These are phyloP conservation scores for Schwanniomyces pseudopolymorphus DNA, from an alignment of 805 yeast species.

Conservation along the genomic window DNA sequence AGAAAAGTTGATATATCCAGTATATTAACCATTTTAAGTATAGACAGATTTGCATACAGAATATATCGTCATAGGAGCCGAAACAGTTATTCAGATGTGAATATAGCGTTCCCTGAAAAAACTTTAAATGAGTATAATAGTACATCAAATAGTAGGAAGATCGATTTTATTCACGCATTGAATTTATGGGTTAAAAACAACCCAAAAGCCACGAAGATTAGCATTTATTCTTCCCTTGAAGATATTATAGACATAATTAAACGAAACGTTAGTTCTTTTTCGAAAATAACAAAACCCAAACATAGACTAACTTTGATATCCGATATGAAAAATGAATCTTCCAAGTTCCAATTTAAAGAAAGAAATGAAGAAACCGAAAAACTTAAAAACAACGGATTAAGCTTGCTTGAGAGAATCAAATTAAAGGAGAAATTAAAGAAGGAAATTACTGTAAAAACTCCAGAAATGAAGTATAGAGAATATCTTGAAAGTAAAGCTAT, in stretches of 20 bases:
- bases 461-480: slow-evolving; percentile 19
- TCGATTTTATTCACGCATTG: slow-evolving; percentile 12
- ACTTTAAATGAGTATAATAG: slow-evolving; percentile 12
- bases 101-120: slow-evolving; percentile 8
- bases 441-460: slow-evolving; percentile 11
- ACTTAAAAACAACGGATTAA: slow-evolving; percentile 23
- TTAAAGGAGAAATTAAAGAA: slow-evolving; percentile 30
- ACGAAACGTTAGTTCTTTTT: not conserved
- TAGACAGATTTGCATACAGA: slow-evolving; percentile 4
- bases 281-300: slow-evolving; percentile 5
- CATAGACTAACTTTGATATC: slow-evolving; percentile 4
- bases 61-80: not conserved
- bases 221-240: not conserved
- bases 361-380: slow-evolving; percentile 16
- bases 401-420: slow-evolving; percentile 36
- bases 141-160: slow-evolving; percentile 15
- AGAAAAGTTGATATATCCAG: slow-evolving; percentile 16
- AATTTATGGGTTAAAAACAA: slow-evolving; percentile 23
- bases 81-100: not conserved
- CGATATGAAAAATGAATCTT: slow-evolving; percentile 30
- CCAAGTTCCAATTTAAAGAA: slow-evolving; percentile 36
- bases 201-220: slow-evolving; percentile 7
- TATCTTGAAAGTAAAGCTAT: slow-evolving; percentile 27
- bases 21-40: slow-evolving; percentile 16
- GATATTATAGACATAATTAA: not conserved